Conservation (phyloP, 2,329 filamentous ascomycete species). For the Byssothecium circinans region DNA sequence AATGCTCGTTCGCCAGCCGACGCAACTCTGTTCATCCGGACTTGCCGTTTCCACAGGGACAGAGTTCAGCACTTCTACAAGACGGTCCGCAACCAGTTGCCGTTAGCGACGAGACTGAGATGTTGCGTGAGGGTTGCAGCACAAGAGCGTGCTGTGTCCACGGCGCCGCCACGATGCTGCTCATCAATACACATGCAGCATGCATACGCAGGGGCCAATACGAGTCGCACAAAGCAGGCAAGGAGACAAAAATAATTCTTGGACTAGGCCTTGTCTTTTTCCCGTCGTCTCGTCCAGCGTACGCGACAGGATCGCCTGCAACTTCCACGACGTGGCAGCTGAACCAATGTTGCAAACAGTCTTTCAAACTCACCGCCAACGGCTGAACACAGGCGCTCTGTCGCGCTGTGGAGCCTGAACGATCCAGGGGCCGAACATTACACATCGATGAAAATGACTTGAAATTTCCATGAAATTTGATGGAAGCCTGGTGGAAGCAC, state of each 20-base stretch:
- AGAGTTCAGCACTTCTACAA: conserved; percentile 3
- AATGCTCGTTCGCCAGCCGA: conserved; percentile 13
- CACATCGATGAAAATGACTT: neutral
- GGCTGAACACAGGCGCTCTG: conserved; percentile 14
- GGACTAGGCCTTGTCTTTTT: conserved; percentile 19
- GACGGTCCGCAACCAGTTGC: conserved; percentile 4
- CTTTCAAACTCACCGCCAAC: conserved; percentile 28
- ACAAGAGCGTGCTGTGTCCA: conserved; percentile 1
- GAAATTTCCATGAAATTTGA: conserved; percentile 23
- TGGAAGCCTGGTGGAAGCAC: conserved; percentile 44
- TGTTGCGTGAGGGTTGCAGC: neutral
- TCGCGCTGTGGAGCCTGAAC: conserved; percentile 21
- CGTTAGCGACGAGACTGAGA: neutral
- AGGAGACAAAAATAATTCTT: conserved; percentile 37
- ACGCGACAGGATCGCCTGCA: conserved; percentile 15
- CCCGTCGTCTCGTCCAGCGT: conserved; percentile 23
- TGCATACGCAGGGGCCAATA: conserved; percentile 21
- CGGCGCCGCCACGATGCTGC: conserved; percentile 2
- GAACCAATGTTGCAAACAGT: conserved; percentile 8
- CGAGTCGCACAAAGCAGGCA: conserved; percentile 32
- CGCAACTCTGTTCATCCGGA: conserved; percentile 6
- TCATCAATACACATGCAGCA: conserved; percentile 2
- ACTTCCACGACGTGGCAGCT: conserved; percentile 10
- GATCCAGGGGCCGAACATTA: conserved; percentile 24
- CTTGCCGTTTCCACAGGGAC: conserved; percentile 3